Conservation (phyloP, 2,329 filamentous ascomycete species). For the Pseudocercospora eumusae region DNA sequence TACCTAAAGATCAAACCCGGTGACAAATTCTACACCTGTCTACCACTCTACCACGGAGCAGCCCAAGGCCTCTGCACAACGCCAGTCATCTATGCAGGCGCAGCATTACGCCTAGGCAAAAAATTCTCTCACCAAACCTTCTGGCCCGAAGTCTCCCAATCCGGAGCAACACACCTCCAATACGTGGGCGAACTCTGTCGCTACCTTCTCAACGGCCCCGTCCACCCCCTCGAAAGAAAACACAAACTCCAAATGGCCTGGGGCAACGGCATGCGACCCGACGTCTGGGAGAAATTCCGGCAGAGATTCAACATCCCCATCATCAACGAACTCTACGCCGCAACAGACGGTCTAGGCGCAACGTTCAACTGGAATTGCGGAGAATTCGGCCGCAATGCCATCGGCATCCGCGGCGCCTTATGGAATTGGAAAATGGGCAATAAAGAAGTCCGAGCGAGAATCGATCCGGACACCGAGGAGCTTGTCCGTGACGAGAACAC, state of each 20-base stretch:
- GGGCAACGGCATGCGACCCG: constrained; percentile 79
- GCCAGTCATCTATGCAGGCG: constrained; percentile 55
- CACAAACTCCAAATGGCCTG: constrained; percentile 72
- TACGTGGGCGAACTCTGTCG: constrained; percentile 85
- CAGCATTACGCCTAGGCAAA: constrained; percentile 70
- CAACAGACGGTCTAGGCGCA: constrained; percentile 38
- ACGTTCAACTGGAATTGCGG: constrained; percentile 35
- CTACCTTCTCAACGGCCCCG: constrained; percentile 69
- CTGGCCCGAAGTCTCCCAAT: constrained; percentile 71
- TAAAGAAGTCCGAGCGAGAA: constrained; percentile 60
- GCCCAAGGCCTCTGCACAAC: constrained; percentile 69
- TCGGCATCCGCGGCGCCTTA: constrained; percentile 32
- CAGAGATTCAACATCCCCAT: constrained; percentile 57
- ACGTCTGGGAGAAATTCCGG: constrained; percentile 80
- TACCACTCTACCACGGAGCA: constrained; percentile 85
- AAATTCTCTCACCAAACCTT: constrained; percentile 77
- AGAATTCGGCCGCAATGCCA: constrained; percentile 32
- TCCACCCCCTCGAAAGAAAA: constrained; percentile 67
- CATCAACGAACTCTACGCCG: constrained; percentile 42
- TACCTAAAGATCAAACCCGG: constrained; percentile 61
- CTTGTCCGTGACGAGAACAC: constrained; percentile 61
- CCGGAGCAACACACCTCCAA: constrained; percentile 71
- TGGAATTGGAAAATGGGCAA: constrained; percentile 31
- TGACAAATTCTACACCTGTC: constrained; percentile 60
- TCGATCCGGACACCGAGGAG: constrained; percentile 69